These are phyloP conservation scores for Zymoseptoria passerinii DNA, from an alignment of 2,329 filamentous ascomycete species.

Conservation along the genomic window DNA sequence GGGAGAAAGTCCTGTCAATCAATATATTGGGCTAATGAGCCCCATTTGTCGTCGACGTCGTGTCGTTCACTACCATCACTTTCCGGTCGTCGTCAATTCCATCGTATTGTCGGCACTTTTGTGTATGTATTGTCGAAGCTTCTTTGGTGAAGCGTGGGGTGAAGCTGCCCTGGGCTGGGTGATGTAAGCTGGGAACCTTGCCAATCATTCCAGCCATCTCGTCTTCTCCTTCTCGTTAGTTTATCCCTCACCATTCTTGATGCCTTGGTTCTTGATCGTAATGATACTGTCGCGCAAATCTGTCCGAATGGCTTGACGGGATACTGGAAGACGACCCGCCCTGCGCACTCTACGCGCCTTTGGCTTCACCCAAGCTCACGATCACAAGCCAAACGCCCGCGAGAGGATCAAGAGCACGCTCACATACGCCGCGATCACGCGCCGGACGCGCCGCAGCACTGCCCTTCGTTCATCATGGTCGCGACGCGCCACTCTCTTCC, in stretches of 20 bases:
- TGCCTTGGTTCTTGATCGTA: background rate
- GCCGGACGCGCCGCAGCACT: background rate
- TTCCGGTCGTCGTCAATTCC: background rate
- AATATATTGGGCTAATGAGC: too few species aligned
- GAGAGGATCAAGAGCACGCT: background rate
- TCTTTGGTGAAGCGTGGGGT: background rate
- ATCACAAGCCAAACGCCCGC: background rate
- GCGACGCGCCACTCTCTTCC: slow-evolving; percentile 2
- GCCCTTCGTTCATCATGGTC: background rate
- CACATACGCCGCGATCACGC: background rate
- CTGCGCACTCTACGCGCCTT: too few species aligned
- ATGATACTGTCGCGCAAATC: background rate
- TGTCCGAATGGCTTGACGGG: background rate
- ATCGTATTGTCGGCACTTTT: background rate
- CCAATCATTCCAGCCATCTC: background rate
- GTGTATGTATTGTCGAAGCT: background rate
- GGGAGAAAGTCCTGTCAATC: too few species aligned
- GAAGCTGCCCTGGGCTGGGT: background rate
- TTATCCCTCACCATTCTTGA: background rate
- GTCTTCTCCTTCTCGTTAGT: background rate
- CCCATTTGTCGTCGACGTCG: too few species aligned
- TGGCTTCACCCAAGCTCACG: background rate
- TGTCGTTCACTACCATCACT: too few species aligned
- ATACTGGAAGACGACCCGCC: background rate
- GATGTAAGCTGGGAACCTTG: background rate